phyloP scores from a whole-genome alignment of 1,284 basidiomycete species.

The Salmacisia buchloeana region DNA sequence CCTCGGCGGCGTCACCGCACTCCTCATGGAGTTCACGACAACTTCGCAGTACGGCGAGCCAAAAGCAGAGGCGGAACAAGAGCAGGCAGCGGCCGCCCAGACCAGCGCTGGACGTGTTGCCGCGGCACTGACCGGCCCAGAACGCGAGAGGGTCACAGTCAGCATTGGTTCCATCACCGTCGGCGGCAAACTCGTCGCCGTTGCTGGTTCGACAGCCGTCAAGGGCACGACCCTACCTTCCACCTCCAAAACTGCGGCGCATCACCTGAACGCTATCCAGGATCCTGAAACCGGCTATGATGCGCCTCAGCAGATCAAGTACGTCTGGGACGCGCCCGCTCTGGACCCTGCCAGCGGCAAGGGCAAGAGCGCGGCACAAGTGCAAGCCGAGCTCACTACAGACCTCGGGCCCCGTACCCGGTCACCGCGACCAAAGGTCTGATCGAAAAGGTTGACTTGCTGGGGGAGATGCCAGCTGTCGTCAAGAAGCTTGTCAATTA shows the following conservation, averaged over 20 bases:
- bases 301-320: constrained; percentile 67
- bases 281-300: constrained; percentile 75
- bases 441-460: constrained; percentile 92
- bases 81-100: not conserved
- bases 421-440: constrained; percentile 60
- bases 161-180: constrained; percentile 80
- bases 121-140: constrained; percentile 7
- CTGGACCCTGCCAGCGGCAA: constrained; percentile 19
- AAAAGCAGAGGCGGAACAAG: not conserved
- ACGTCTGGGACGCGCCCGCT: constrained; percentile 73
- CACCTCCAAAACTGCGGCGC: constrained; percentile 59
- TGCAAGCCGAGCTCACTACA: constrained; percentile 27
- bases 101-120: not conserved
- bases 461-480: constrained; percentile 90
- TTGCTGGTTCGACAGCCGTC: constrained; percentile 56
- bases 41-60: constrained; percentile 40
- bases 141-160: constrained; percentile 53
- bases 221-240: not conserved
- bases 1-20: constrained; percentile 63
- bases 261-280: constrained; percentile 62
- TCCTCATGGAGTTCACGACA: constrained; percentile 96
- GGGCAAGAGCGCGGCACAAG: constrained; percentile 21
- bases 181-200: constrained; percentile 67
- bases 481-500: constrained; percentile 83
- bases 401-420: constrained; percentile 39